Evolutionary conservation across 257 asterid genomes (phyloP).

Genomic region (Rhazya stricta): DNA sequence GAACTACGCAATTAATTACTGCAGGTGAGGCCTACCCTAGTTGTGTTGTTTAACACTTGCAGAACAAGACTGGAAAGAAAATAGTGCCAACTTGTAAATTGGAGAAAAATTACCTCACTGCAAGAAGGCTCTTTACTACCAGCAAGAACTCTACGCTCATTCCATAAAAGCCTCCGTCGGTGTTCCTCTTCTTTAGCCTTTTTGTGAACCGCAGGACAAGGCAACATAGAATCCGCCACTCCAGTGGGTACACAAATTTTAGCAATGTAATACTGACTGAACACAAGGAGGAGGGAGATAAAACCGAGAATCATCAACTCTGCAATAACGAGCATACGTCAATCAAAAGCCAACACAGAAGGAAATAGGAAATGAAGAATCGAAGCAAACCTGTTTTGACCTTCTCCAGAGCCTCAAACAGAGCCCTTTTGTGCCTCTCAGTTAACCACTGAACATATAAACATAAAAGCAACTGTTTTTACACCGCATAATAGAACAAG

Average conservation of each 20-base stretch:
- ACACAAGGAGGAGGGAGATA: slow-evolving; percentile 76
- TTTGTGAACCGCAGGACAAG: slow-evolving; percentile 33
- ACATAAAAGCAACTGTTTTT: neutral
- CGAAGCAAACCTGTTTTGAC: slow-evolving; percentile 65
- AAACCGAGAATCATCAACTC: slow-evolving; percentile 98
- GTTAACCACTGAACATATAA: slow-evolving; percentile 58
- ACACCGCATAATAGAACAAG: neutral
- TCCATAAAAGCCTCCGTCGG: slow-evolving; percentile 52
- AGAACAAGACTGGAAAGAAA: neutral
- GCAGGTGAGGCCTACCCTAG: no score
- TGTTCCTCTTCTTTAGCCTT: slow-evolving; percentile 18
- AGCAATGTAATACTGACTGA: slow-evolving; percentile 83
- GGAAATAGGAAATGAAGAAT: slow-evolving; percentile 1
- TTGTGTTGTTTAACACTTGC: neutral
- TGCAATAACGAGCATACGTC: slow-evolving; percentile 32
- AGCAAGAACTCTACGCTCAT: slow-evolving; percentile 64
- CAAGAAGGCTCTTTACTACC: slow-evolving; percentile 29
- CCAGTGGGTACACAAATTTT: slow-evolving; percentile 64
- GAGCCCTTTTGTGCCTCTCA: slow-evolving; percentile 75
- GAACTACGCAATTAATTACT: neutral
- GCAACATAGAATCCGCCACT: slow-evolving; percentile 73
- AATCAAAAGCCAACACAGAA: slow-evolving; percentile 6
- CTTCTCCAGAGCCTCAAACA: slow-evolving; percentile 85
- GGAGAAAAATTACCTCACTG: slow-evolving; percentile 33
- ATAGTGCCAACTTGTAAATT: neutral